Evolutionary conservation across 2,329 filamentous ascomycete species (phyloP), one percentile per base, ranked within the genome.

Genomic region (Periconia sp.): DNA sequence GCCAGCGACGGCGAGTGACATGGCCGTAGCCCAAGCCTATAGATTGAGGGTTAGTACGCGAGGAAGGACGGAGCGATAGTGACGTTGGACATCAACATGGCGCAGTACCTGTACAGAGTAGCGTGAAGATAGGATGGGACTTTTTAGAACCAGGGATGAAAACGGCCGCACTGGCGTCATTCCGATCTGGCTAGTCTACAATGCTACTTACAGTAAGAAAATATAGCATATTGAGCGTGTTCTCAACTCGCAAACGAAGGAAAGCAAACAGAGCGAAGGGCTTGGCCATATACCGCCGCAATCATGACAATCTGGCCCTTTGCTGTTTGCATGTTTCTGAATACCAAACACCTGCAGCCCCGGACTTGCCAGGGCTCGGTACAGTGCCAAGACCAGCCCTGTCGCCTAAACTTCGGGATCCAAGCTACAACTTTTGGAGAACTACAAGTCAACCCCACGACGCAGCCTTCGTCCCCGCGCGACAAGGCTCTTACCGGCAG

Each of bases 21-120:
- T 69, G 66, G 63, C 65, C 63, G 56, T 53, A 57, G 63, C 65
- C 65, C 56, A 64, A 48, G 56, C 56, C 62, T 66, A 46, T 23
- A 36, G 34, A 37, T 47, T 19, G 52, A 32, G 32, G 40, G 50
- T 68, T 48, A 67, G 62, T 52, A 45, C 34, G 41, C 29, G 40
- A 18, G 17, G 39, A 33, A 43, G 36, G n/a, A n/a, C n/a, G n/a
- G n/a, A n/a, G n/a, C n/a, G n/a, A n/a, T n/a, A n/a, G n/a, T n/a
- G n/a, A n/a, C n/a, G n/a, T n/a, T n/a, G n/a, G n/a, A n/a, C n/a
- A n/a, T n/a, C n/a, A 41, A 53, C 56, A 59, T 52, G 46, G 42
- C 35, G 55, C 45, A 50, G 43, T 60, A 60, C 57, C 56, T 55
- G 46, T 52, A 50, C 49, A 49, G 50, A 43, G 50, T 53, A 50